These are phyloP conservation scores for Glonium stellatum DNA, from an alignment of 495 filamentous ascomycete species.

Conservation along the genomic window DNA sequence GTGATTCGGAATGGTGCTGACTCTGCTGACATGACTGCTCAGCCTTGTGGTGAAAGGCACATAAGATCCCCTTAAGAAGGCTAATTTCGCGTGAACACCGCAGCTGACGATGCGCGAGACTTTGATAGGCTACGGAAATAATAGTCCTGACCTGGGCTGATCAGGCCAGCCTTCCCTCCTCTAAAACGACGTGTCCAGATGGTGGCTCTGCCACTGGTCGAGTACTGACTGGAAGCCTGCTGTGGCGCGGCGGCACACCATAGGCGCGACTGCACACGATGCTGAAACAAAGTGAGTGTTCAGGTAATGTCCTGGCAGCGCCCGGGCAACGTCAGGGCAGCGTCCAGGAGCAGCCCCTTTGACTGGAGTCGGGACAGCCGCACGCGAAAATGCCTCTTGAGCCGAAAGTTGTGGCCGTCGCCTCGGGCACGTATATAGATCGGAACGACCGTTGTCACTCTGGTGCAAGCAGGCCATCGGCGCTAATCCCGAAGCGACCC, in stretches of 20 bases:
- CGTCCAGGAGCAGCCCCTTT: neutral
- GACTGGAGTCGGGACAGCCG: neutral
- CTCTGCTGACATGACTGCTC: neutral
- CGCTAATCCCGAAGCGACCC: neutral
- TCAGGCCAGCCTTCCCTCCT: neutral
- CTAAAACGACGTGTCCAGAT: neutral
- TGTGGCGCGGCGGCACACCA: slow-evolving; percentile 1
- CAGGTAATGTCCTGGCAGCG: neutral
- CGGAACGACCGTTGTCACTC: neutral
- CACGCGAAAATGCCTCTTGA: neutral
- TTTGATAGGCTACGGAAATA: neutral
- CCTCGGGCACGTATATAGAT: neutral
- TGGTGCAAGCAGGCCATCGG: neutral
- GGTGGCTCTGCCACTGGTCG: neutral
- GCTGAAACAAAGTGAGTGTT: neutral
- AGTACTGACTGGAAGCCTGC: neutral
- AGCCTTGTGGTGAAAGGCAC: neutral
- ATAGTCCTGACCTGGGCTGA: neutral
- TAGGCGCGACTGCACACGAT: neutral
- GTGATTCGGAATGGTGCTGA: neutral
- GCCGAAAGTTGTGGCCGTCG: neutral
- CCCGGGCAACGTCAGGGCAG: neutral
- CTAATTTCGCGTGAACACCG: neutral
- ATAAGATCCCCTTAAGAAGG: neutral
- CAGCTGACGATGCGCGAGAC: neutral